A percentile compares a stretch with the other conserved stretches of the same genome.
These are phyloP conservation scores for Pseudocercospora macadamiae DNA, from an alignment of 2,329 filamentous ascomycete genomes.

Conservation along the genomic window DNA sequence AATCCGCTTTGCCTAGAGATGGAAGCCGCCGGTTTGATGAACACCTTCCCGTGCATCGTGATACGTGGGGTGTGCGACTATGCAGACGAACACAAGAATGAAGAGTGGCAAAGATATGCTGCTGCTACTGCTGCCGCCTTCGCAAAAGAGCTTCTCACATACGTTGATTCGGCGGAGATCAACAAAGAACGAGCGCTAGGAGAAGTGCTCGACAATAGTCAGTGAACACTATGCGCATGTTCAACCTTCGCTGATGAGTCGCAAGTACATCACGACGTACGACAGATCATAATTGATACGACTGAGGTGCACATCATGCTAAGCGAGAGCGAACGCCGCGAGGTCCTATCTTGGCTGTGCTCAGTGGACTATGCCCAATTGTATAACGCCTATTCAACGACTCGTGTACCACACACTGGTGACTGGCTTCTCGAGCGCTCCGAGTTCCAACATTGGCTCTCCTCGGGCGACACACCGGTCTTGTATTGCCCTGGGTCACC, in stretches of 20 bases:
- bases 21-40: conserved; percentile 21
- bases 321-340: background rate
- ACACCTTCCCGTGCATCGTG: conserved; percentile 30
- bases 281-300: background rate
- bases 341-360: background rate
- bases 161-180: background rate
- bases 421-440: background rate
- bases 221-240: background rate
- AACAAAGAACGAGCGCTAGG: background rate
- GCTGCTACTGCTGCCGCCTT: conserved; percentile 29
- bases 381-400: background rate
- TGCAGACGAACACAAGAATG: conserved; percentile 28
- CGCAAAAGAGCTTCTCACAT: conserved; percentile 22
- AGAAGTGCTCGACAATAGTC: background rate
- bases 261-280: background rate
- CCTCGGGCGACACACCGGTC: background rate
- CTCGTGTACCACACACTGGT: background rate
- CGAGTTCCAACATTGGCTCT: background rate
- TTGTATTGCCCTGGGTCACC: background rate
- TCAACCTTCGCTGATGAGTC: background rate
- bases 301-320: background rate
- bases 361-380: background rate
- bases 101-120: conserved; percentile 30
- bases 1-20: conserved; percentile 14
- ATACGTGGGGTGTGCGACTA: conserved; percentile 34